Conservation (phyloP, 371 early-diverging fungal species). For the Mucor irregularis region DNA sequence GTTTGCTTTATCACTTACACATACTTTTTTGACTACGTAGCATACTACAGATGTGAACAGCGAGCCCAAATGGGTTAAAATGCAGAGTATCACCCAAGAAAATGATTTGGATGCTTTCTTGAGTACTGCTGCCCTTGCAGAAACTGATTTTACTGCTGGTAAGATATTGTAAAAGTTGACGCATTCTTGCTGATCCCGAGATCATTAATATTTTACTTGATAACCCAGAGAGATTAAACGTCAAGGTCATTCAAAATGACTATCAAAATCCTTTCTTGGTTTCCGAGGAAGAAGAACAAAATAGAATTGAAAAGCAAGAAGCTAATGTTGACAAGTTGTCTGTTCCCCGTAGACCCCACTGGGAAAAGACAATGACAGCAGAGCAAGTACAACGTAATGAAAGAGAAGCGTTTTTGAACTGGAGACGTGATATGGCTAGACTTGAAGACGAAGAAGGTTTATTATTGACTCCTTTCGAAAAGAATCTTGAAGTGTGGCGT, state of each 20-base stretch:
- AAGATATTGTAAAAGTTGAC: slow-evolving; percentile 8
- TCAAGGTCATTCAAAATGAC: slow-evolving; percentile 79
- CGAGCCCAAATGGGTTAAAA: slow-evolving; percentile 80
- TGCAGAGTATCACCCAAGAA: slow-evolving; percentile 96
- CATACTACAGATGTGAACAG: slow-evolving; percentile 90
- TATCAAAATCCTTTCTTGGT: slow-evolving; percentile 84
- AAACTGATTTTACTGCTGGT: slow-evolving; percentile 95
- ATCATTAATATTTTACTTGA: background rate
- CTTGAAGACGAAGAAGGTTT: slow-evolving; percentile 91
- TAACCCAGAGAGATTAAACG: slow-evolving; percentile 71
- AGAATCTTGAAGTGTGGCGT: slow-evolving; percentile 99
- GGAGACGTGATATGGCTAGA: slow-evolving; percentile 88
- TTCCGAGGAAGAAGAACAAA: slow-evolving; percentile 72
- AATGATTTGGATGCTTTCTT: slow-evolving; percentile 96
- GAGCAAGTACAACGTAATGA: slow-evolving; percentile 82
- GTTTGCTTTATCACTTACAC: background rate
- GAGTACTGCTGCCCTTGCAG: slow-evolving; percentile 92
- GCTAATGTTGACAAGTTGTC: slow-evolving; percentile 72
- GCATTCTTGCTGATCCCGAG: background rate
- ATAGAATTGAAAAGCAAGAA: slow-evolving; percentile 73
- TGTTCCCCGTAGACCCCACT: slow-evolving; percentile 88
- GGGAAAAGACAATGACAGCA: slow-evolving; percentile 86
- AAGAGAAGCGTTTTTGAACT: slow-evolving; percentile 85
- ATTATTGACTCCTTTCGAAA: slow-evolving; percentile 96
- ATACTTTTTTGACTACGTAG: slow-evolving; percentile 31